Evolutionary conservation across 495 filamentous ascomycete species (phyloP).

Genomic region (Articulospora tetracladia): DNA sequence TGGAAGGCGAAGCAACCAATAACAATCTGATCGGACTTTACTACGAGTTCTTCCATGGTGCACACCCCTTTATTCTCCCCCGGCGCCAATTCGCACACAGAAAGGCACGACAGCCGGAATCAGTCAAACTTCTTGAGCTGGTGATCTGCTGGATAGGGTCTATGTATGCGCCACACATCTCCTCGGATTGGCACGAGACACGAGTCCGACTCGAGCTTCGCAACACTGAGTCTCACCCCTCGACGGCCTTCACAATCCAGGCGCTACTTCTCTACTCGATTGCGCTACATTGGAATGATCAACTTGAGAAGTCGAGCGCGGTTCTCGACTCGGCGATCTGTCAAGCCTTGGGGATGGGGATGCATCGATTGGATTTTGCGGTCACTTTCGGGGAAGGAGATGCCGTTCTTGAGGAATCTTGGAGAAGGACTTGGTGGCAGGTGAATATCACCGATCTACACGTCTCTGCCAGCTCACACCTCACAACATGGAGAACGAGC

Average conservation of each 20-base stretch:
- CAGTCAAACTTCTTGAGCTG: not conserved
- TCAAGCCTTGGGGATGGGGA: slow-evolving; percentile 64
- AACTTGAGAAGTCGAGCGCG: slow-evolving; percentile 22
- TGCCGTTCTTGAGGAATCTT: slow-evolving; percentile 58
- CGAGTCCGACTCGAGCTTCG: not conserved
- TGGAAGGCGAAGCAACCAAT: too few species aligned
- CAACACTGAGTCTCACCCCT: not conserved
- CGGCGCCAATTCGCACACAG: not conserved
- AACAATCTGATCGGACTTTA: too few species aligned
- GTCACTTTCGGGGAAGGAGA: slow-evolving; percentile 36
- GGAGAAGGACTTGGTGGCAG: slow-evolving; percentile 90
- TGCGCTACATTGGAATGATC: not conserved
- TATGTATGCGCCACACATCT: not conserved
- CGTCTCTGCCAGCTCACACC: not conserved
- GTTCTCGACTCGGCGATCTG: slow-evolving; percentile 61
- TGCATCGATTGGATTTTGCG: slow-evolving; percentile 55
- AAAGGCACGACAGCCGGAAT: not conserved
- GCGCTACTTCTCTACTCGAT: not conserved
- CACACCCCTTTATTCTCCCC: not conserved
- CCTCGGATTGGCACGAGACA: not conserved
- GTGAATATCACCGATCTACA: slow-evolving; percentile 41
- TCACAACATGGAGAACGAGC: not conserved
- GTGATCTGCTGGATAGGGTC: not conserved
- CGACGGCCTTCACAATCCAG: not conserved
- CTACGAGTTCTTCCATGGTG: not conserved